Percentiles rank a stretch among this genome's conserved stretches.
Conservation (phyloP, 805 yeast species). For the Wickerhamomyces strasburgensis region DNA sequence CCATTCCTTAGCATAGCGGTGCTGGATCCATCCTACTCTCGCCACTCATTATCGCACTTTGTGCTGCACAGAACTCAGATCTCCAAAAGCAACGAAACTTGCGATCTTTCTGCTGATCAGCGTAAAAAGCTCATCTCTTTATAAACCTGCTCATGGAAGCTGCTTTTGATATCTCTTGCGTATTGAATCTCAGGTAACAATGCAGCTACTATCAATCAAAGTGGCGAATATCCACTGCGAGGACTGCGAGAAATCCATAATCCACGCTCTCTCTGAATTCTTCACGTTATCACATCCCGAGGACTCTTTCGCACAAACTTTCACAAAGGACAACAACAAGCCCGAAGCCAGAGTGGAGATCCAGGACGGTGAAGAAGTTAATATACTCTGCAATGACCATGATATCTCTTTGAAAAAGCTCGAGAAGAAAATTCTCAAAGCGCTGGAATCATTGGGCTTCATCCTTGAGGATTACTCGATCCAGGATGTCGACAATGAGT, state of each 20-base stretch:
- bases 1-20: no score
- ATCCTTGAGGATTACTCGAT: constrained; percentile 23
- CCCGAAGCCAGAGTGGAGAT: constrained; percentile 12
- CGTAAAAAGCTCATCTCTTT: no score
- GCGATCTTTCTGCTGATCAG: no score
- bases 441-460: constrained; percentile 15
- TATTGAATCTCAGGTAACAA: no score
- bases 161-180: no score
- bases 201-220: constrained; percentile 3
- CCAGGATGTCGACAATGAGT: constrained; percentile 20
- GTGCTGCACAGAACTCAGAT: no score
- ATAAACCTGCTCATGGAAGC: no score
- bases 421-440: constrained; percentile 5
- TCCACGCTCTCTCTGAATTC: neutral
- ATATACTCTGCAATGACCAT: constrained; percentile 6
- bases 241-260: constrained; percentile 6
- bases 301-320: neutral
- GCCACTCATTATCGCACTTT: no score
- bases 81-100: no score
- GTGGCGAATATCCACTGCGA: constrained; percentile 8
- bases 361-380: constrained; percentile 13
- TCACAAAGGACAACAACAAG: neutral
- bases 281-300: neutral
- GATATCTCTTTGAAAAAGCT: constrained; percentile 3
- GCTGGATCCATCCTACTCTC: no score